A percentile compares a stretch with the other conserved stretches of the same genome.
These are phyloP conservation scores for Didymella exigua DNA, from an alignment of 2,329 filamentous ascomycete genomes.

Conservation along the genomic window DNA sequence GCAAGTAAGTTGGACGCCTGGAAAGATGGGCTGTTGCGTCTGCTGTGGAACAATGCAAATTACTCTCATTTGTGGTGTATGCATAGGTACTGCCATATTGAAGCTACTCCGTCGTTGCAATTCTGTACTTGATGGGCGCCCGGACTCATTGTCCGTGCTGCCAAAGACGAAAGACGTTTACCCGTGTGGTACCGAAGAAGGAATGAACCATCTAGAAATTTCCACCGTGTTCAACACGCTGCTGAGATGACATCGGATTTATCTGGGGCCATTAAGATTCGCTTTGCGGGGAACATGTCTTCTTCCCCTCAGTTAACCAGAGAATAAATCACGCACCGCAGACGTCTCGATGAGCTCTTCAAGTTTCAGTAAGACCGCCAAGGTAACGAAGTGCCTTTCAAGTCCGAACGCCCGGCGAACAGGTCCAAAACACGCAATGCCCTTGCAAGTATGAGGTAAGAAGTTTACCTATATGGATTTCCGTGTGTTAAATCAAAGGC, in stretches of 20 bases:
- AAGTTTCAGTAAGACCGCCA: background rate
- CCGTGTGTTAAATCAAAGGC: no score
- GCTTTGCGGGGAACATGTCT: background rate
- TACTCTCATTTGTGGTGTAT: background rate
- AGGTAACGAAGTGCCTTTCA: background rate
- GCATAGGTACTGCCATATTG: background rate
- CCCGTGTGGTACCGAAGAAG: background rate
- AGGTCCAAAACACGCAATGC: background rate
- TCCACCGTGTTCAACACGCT: background rate
- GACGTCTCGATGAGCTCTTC: background rate
- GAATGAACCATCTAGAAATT: background rate
- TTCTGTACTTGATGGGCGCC: background rate
- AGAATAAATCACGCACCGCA: background rate
- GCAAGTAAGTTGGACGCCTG: slow-evolving; percentile 24
- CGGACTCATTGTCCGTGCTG: background rate
- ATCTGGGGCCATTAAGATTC: background rate
- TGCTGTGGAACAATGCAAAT: background rate
- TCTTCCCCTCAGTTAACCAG: background rate
- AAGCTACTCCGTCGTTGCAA: background rate
- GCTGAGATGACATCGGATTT: background rate
- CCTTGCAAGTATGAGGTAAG: background rate
- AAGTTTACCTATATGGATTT: background rate
- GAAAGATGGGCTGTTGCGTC: background rate
- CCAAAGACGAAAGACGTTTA: background rate
- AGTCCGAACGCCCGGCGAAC: background rate